Evolutionary conservation across 768 basidiomycete species (phyloP).

Genomic region (Tricholoma furcatifolium): DNA sequence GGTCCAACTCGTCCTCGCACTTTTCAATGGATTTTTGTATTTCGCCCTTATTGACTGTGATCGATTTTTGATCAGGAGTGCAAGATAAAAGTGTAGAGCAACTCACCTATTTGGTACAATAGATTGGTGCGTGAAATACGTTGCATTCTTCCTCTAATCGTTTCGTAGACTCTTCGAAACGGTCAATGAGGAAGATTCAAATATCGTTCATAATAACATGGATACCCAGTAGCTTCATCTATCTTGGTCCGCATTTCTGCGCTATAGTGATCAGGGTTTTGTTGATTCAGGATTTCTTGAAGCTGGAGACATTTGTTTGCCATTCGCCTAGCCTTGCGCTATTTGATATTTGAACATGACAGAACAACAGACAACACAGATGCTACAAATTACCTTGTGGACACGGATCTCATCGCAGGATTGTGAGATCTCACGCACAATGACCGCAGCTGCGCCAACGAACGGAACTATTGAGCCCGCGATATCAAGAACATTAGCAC

Average conservation of each 20-base stretch:
- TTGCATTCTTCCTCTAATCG: constrained; percentile 35
- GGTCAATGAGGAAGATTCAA: background rate
- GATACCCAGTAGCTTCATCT: constrained; percentile 45
- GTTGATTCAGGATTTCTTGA: constrained; percentile 38
- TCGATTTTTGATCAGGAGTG: background rate
- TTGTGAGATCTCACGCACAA: constrained; percentile 42
- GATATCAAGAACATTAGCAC: constrained; percentile 31
- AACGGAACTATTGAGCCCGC: constrained; percentile 46
- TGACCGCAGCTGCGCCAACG: constrained; percentile 39
- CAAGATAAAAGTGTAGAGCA: background rate
- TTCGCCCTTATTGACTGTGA: constrained; percentile 42
- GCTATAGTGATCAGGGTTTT: constrained; percentile 35
- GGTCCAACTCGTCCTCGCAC: constrained; percentile 41
- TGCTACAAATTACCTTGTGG: constrained; percentile 42
- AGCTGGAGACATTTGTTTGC: constrained; percentile 40
- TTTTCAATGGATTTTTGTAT: constrained; percentile 46
- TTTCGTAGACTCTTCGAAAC: constrained; percentile 38
- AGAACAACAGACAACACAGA: background rate
- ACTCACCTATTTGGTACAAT: constrained; percentile 39
- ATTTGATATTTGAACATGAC: background rate
- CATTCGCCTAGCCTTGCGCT: constrained; percentile 44
- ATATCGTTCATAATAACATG: background rate
- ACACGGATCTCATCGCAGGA: constrained; percentile 45
- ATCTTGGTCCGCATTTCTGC: constrained; percentile 36
- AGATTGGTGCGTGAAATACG: constrained; percentile 38